phyloP scores from a whole-genome alignment of 257 asterid genomes.

The Leonotis leonurus region DNA sequence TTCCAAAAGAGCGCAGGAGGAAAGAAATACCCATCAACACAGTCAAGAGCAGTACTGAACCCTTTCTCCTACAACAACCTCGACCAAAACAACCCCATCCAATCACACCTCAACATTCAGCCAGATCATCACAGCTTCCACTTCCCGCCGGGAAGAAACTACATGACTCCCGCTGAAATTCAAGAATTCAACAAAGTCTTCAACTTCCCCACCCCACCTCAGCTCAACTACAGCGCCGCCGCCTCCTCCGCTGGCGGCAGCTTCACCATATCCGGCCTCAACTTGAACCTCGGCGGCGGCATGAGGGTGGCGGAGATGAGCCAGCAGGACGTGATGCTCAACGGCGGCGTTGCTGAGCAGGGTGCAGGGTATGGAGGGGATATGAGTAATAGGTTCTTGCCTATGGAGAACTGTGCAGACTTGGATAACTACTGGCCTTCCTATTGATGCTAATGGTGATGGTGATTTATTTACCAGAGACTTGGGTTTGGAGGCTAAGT shows the following conservation, averaged over 20 bases:
- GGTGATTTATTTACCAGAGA: too few relatives aligned
- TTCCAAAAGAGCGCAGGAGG: constrained; percentile 71
- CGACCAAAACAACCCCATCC: constrained; percentile 38
- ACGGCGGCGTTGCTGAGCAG: constrained; percentile 9
- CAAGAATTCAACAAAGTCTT: constrained; percentile 45
- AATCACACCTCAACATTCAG: constrained; percentile 39
- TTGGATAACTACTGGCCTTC: constrained; percentile 61
- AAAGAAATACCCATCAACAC: constrained; percentile 56
- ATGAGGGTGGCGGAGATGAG: constrained; percentile 32
- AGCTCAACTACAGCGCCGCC: constrained; percentile 26
- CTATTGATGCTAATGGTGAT: constrained; percentile 31
- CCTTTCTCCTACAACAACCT: constrained; percentile 44
- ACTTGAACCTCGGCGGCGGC: constrained; percentile 69
- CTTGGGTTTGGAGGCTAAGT: constrained; percentile 12
- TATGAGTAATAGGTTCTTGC: constrained; percentile 40
- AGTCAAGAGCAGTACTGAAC: constrained; percentile 39
- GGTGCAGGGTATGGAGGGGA: constrained; percentile 37
- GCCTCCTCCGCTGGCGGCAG: constrained; percentile 11
- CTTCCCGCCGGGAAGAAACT: constrained; percentile 39
- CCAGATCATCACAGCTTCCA: constrained; percentile 43
- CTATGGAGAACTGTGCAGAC: constrained; percentile 57
- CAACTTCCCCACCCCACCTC: constrained; percentile 45
- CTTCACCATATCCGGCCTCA: constrained; percentile 73
- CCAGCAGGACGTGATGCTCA: constrained; percentile 49
- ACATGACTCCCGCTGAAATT: constrained; percentile 48